Base-by-base conservation (phyloP, 2,329 filamentous ascomycete genomes). In the Dryadomyces quercus-mongolicae region DNA sequence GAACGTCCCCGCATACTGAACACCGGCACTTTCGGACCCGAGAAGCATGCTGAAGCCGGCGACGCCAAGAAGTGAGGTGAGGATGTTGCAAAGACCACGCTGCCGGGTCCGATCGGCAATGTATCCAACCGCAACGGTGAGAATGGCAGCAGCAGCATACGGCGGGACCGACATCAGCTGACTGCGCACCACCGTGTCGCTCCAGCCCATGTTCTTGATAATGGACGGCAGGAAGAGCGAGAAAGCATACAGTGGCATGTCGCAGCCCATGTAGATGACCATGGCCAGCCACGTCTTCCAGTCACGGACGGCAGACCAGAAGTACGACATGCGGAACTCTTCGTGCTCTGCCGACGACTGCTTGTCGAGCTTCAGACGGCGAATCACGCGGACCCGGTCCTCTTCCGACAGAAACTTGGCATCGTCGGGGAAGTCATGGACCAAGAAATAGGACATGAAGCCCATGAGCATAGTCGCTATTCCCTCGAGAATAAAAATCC, bases 1-100 rank as follows among this genome's bases (percentile, higher is more conserved):
- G 67, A 95, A 96, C 0, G 82, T 86, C 0, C 86, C 91, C 0
- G 84, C 86, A 65, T 96, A 96, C 63, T 90, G 84, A 0, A 92
- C 81, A 0, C 74, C 76, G 0, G 89, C 74, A 5, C 73, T 72
- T 3, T 76, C 71, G 4, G 80, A 80, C 1, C 79, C 81, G 1
- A 95, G 73, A 2, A 95, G 75, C 84, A 96, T 90, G 43, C 75
- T 66, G 65, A 95, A 96, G 0, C 91, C 92, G 0, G 73, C 68
- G 16, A 94, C 84, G 10, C 84, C 89, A 3, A 95, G 62, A 0
- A 86, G 53, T 0, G 86, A 85, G 21, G 85, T 77, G 16, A 65
- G 56, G 31, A 95, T 87, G 64, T 95, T 95, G 75, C 86, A 94
- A 34, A 89, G 68, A 0, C 89, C 91, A 46, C 92, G 81, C 58